Conservation (phyloP, 2,329 filamentous ascomycete species). For the Pezicula rhizophila region DNA sequence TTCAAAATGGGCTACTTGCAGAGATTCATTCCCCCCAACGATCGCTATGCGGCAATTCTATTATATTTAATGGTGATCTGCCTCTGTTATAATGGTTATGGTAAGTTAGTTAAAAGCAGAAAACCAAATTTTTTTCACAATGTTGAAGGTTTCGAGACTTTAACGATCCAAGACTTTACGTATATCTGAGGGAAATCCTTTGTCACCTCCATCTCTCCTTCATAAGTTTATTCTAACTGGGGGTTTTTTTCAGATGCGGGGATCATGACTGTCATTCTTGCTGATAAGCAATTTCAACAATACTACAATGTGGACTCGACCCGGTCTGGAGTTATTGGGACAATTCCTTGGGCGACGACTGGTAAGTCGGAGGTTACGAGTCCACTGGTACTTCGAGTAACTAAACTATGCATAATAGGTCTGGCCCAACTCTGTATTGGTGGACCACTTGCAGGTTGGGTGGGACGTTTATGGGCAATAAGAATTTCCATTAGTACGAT, state of each 20-base stretch:
- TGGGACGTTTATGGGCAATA: slow-evolving; percentile 34
- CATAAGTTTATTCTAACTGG: too few relatives aligned
- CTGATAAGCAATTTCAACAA: slow-evolving; percentile 34
- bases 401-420: slow-evolving; percentile 11
- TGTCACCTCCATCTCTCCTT: too few relatives aligned
- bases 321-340: slow-evolving; percentile 32
- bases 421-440: slow-evolving; percentile 34
- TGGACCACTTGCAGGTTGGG: slow-evolving; percentile 30
- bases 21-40: slow-evolving; percentile 32
- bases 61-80: slow-evolving; percentile 34
- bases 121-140: too few relatives aligned
- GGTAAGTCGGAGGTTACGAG: slow-evolving; percentile 14
- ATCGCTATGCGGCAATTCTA: slow-evolving; percentile 29
- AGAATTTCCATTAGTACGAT: slow-evolving; percentile 33
- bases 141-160: too few relatives aligned
- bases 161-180: too few relatives aligned
- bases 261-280: slow-evolving; percentile 38
- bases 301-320: slow-evolving; percentile 33
- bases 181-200: too few relatives aligned
- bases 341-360: slow-evolving; percentile 36
- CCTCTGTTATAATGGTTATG: slow-evolving; percentile 33
- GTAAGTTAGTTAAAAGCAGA: too few relatives aligned
- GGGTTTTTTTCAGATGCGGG: too few relatives aligned
- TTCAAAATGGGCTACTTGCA: slow-evolving; percentile 26
- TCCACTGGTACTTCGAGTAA: neutral